A percentile compares a stretch with the other conserved stretches of the same genome.
phyloP scores from a whole-genome alignment of 768 basidiomycete genomes.

The Lentinus tigrinus region DNA sequence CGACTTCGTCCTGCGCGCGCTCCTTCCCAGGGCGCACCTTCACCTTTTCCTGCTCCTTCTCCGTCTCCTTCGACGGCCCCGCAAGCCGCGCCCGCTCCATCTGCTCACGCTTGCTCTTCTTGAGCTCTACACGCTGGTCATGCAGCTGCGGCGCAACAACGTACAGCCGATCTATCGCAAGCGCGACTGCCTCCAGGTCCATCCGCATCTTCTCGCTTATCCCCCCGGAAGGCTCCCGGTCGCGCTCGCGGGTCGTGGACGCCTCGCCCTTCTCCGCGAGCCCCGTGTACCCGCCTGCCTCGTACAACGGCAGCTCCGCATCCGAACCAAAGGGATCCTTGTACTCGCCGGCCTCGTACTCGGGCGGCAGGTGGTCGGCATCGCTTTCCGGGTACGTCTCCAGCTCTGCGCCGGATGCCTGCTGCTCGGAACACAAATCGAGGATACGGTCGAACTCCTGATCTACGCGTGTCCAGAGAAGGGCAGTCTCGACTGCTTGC shows the following conservation, averaged over 20 bases:
- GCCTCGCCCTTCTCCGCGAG: slow-evolving; percentile 10
- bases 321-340: slow-evolving; percentile 7
- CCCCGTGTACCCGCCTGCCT: slow-evolving; percentile 13
- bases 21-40: slow-evolving; percentile 39
- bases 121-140: slow-evolving; percentile 91
- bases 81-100: slow-evolving; percentile 67
- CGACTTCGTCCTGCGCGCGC: slow-evolving; percentile 46
- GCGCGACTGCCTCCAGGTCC: slow-evolving; percentile 82
- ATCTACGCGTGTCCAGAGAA: slow-evolving; percentile 77
- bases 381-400: neutral
- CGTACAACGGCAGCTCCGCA: slow-evolving; percentile 29
- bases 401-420: slow-evolving; percentile 18
- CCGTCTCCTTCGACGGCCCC: slow-evolving; percentile 25
- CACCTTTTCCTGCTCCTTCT: slow-evolving; percentile 15
- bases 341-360: slow-evolving; percentile 30
- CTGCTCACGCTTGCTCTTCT: slow-evolving; percentile 64
- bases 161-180: slow-evolving; percentile 89
- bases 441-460: slow-evolving; percentile 70
- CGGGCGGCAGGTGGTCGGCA: slow-evolving; percentile 25
- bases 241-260: neutral
- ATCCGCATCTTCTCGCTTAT: slow-evolving; percentile 77
- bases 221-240: neutral
- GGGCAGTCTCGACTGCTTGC: slow-evolving; percentile 53
- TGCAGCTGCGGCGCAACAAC: slow-evolving; percentile 82
- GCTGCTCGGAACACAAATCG: slow-evolving; percentile 63